Evolutionary conservation across 768 basidiomycete genomes (phyloP).

Genomic region (Mycena polygramma): DNA sequence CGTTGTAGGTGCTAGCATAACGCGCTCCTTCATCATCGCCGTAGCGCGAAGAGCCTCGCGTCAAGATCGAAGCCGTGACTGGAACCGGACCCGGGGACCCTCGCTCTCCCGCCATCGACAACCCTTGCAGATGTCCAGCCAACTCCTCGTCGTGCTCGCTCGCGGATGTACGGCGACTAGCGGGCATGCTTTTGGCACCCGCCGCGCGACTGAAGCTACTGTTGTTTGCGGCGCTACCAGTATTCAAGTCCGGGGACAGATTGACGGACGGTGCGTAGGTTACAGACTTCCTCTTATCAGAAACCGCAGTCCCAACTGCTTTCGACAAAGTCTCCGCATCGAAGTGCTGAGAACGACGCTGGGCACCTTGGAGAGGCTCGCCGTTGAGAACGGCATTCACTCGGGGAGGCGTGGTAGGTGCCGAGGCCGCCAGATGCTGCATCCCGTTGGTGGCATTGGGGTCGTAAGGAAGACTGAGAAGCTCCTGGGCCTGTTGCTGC

Average conservation of each 20-base stretch:
- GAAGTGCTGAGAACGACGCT: slow-evolving; percentile 62
- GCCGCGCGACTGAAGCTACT: slow-evolving; percentile 72
- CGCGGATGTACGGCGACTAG: slow-evolving; percentile 89
- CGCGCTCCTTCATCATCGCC: slow-evolving; percentile 70
- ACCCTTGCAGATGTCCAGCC: slow-evolving; percentile 78
- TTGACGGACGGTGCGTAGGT: slow-evolving; percentile 86
- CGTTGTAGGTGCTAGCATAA: slow-evolving; percentile 77
- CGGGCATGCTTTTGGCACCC: slow-evolving; percentile 94
- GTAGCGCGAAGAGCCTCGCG: slow-evolving; percentile 65
- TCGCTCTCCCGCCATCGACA: slow-evolving; percentile 76
- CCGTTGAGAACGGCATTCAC: slow-evolving; percentile 79
- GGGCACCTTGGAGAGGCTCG: slow-evolving; percentile 60
- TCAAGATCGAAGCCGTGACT: slow-evolving; percentile 65
- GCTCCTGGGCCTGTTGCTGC: slow-evolving; percentile 89
- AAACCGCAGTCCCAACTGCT: slow-evolving; percentile 73
- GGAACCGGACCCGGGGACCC: slow-evolving; percentile 69
- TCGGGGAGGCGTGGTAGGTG: slow-evolving; percentile 89
- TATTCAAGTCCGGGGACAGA: slow-evolving; percentile 75
- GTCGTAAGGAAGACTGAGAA: slow-evolving; percentile 82
- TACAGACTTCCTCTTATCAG: slow-evolving; percentile 89
- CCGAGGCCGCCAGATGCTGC: slow-evolving; percentile 88
- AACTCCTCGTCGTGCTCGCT: slow-evolving; percentile 90
- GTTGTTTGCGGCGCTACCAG: slow-evolving; percentile 58
- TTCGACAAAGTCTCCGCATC: slow-evolving; percentile 75
- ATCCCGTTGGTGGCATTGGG: slow-evolving; percentile 61